phyloP scores from a whole-genome alignment of 805 yeast genomes.

The Cyberlindnera subsufficiens region DNA sequence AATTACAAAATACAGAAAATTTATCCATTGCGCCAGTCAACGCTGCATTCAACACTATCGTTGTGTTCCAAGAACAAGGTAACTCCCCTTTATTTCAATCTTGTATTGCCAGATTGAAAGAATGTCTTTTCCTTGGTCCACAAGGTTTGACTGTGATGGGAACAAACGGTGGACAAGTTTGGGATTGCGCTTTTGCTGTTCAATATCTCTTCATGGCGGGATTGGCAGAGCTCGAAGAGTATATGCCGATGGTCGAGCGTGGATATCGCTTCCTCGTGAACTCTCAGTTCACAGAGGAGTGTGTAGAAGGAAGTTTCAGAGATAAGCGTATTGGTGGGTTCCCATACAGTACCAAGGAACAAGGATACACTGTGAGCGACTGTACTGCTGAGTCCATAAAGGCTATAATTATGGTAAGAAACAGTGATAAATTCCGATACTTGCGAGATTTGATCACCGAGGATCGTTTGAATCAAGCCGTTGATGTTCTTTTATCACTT shows the following conservation, averaged over 20 bases:
- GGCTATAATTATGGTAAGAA: slow-evolving; percentile 87
- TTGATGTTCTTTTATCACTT: slow-evolving; percentile 67
- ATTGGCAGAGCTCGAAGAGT: slow-evolving; percentile 62
- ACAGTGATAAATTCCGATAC: slow-evolving; percentile 45
- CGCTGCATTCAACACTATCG: slow-evolving; percentile 77
- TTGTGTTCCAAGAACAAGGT: slow-evolving; percentile 67
- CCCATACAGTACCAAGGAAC: slow-evolving; percentile 94
- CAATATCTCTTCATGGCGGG: slow-evolving; percentile 82
- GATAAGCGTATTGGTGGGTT: slow-evolving; percentile 86
- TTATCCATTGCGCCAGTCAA: slow-evolving; percentile 92
- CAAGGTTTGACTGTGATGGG: slow-evolving; percentile 94
- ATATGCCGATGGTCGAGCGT: slow-evolving; percentile 52
- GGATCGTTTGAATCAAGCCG: slow-evolving; percentile 53
- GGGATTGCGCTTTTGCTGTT: slow-evolving; percentile 92
- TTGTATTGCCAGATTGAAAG: slow-evolving; percentile 58
- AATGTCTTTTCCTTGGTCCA: slow-evolving; percentile 77
- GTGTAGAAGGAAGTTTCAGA: slow-evolving; percentile 71
- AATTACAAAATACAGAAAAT: slow-evolving; percentile 69
- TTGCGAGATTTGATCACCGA: slow-evolving; percentile 48
- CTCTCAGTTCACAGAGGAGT: slow-evolving; percentile 81
- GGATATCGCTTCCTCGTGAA: slow-evolving; percentile 70
- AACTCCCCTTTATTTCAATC: slow-evolving; percentile 55
- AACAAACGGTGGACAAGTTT: slow-evolving; percentile 94
- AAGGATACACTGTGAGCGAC: slow-evolving; percentile 95
- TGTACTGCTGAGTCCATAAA: slow-evolving; percentile 95